Conservation (phyloP, 768 basidiomycete genomes). For the Tricholoma sp. region DNA sequence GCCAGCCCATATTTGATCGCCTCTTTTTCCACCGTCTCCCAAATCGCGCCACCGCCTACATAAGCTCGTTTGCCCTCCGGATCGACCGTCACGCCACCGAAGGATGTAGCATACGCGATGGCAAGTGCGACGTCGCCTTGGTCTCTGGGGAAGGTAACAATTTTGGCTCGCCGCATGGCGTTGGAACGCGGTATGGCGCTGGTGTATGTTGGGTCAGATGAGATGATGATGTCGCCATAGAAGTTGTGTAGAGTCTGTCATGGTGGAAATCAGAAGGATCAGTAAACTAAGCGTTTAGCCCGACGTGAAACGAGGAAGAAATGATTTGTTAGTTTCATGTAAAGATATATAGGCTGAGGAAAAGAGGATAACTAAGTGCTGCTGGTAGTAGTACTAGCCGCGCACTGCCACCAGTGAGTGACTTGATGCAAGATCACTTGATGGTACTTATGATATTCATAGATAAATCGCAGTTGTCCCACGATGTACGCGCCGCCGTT, state of each 20-base stretch:
- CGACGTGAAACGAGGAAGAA: too few species aligned
- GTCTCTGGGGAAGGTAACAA: conserved; percentile 9
- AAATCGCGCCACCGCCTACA: conserved; percentile 35
- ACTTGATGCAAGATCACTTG: too few species aligned
- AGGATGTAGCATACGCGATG: conserved; percentile 1
- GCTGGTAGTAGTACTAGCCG: too few species aligned
- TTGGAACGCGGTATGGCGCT: conserved; percentile 2
- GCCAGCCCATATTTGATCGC: conserved; percentile 34
- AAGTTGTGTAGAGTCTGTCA: not conserved
- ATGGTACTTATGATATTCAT: too few species aligned
- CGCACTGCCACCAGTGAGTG: too few species aligned
- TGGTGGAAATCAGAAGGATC: not conserved
- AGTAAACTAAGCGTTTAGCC: too few species aligned
- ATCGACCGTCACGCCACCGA: conserved; percentile 22
- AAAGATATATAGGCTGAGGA: too few species aligned
- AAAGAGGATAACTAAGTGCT: too few species aligned
- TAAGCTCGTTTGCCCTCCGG: conserved; percentile 24
- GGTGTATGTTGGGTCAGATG: not conserved
- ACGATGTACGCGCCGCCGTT: too few species aligned
- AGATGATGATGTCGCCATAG: not conserved
- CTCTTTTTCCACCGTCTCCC: conserved; percentile 32
- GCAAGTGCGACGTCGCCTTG: conserved; percentile 1
- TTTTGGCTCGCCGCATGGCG: conserved; percentile 6
- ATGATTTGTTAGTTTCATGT: too few species aligned
- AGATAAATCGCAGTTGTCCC: too few species aligned